Base-by-base conservation (phyloP, 805 yeast genomes). In the Torulaspora franciscae region DNA sequence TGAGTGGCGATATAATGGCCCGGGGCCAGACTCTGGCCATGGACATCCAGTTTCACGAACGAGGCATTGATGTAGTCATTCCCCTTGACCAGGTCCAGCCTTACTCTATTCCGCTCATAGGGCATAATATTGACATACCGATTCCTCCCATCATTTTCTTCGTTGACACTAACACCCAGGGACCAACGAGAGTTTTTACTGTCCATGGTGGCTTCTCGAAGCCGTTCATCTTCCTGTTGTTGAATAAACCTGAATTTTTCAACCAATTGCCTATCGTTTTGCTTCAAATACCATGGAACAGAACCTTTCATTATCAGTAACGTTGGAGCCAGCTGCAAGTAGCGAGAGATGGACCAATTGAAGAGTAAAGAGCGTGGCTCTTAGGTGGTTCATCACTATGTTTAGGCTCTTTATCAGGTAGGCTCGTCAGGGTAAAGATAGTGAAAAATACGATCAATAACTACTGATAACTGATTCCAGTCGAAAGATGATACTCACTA, bases 1-100 rank as follows among this genome's bases (percentile, higher is more conserved):
- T 85, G 95, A 1, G 84, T 71, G 0, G 88, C 85, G 26, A 85
- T 81, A 58, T 81, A 84, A 22, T 61, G 53, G 33, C 70, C 64
- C 1, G 62, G 54, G 6, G 42, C 37, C 15, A 45, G 32, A 13
- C 55, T 50, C 32, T 58, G 62, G 5, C 45, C 51, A 2, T 56
- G 55, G 3, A 61, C 57, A 32, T 59, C 49, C 1, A 59, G 46
- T 15, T 57, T 71, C 6, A 85, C 67, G 62, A 84, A 79, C 0
- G 95, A 85, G 0, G 96, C 97, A 66, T 89, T 90, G 54, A 90
- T 85, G 58, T 90, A 89, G 59, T 85, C 89, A 37, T 54, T 65
- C 1, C 65, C 62, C 1, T 54, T 28, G 2, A 41, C 32, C 1
- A 66, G 65, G 4, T 56, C 49, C 9, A 80, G 61, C 27, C 57